Base-by-base conservation (phyloP, 2,329 filamentous ascomycete genomes). In the Aspergillus chevalieri region DNA sequence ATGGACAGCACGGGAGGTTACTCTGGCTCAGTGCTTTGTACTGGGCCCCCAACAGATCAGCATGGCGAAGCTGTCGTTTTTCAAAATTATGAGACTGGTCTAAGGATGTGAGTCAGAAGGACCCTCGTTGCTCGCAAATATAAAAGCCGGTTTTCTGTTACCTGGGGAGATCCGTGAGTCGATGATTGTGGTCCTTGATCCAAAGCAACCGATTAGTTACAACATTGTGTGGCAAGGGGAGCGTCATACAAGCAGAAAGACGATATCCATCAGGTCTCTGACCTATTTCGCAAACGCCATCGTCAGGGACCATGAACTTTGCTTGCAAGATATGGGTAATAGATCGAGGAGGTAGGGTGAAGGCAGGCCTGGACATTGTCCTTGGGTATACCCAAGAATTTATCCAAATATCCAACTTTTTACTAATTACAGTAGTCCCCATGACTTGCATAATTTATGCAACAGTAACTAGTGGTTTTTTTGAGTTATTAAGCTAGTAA, bases 11-110 rank as follows among this genome's bases (percentile, higher is more conserved):
- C 14, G 21, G 22, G 19, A 42, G 46, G 46, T 22, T 47, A 47
- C 22, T 21, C 38, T 43, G 46, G 38, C 38, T 43, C 38, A 14
- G 46, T 43, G 22, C 36, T 47, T 24, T 43, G 34, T 47, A 43
- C 38, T 3, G 17, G 12, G 38, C 43, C 38, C 21, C 38, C 46
- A 6, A 43, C 38, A 43, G 22, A 47, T 43, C 46, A 47, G 22
- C 38, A 28, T 38, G 19, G 34, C 14, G 38, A 47, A 43, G 38
- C 38, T 42, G 46, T 43, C 3, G 46, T 47, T 43, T 47, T 47
- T 30, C 46, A 43, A 10, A 43, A 47, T 33, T 33, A 47, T 34
- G 46, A 43, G 38, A 47, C 46, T 43, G 38, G 36, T 28, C 28
- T 47, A 28, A 43, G 44, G 19, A 47, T n/a, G 10, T 22, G 24